Evolutionary conservation across 2,329 filamentous ascomycete genomes (phyloP).

Genomic region (Calonectria pteridis): DNA sequence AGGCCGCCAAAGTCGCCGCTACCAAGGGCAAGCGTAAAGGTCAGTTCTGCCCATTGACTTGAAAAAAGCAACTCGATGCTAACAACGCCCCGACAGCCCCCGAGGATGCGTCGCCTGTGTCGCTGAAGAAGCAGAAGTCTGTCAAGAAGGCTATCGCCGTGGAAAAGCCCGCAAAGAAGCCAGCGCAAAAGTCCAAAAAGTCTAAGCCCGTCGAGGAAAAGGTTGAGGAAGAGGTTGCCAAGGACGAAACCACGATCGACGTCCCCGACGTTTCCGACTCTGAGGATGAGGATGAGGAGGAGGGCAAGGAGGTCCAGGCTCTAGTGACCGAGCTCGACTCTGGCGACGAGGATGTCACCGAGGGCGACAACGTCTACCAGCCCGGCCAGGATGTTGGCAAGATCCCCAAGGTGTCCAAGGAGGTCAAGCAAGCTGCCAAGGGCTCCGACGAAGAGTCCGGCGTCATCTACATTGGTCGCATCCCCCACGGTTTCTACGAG

Average conservation of each 20-base stretch:
- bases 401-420: slow-evolving; percentile 62
- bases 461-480: slow-evolving; percentile 89
- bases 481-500: slow-evolving; percentile 96
- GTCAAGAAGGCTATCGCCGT: slow-evolving; percentile 46
- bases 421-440: slow-evolving; percentile 58
- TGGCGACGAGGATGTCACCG: slow-evolving; percentile 56
- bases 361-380: slow-evolving; percentile 55
- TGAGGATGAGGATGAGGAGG: slow-evolving; percentile 57
- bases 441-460: slow-evolving; percentile 70
- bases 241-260: slow-evolving; percentile 48
- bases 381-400: slow-evolving; percentile 64
- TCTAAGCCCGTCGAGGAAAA: slow-evolving; percentile 47
- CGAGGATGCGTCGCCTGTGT: slow-evolving; percentile 59
- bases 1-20: slow-evolving; percentile 49
- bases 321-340: slow-evolving; percentile 60
- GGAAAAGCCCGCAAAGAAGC: slow-evolving; percentile 49
- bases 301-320: slow-evolving; percentile 56
- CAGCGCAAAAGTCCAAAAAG: slow-evolving; percentile 47
- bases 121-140: slow-evolving; percentile 61
- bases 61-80: slow-evolving; percentile 31
- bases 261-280: slow-evolving; percentile 46
- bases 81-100: slow-evolving; percentile 49
- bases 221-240: slow-evolving; percentile 40
- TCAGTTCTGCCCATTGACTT: slow-evolving; percentile 36
- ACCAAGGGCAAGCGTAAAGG: slow-evolving; percentile 54